phyloP scores from a whole-genome alignment of 148 eudicot genomes.

The Camellia granthamiana region DNA sequence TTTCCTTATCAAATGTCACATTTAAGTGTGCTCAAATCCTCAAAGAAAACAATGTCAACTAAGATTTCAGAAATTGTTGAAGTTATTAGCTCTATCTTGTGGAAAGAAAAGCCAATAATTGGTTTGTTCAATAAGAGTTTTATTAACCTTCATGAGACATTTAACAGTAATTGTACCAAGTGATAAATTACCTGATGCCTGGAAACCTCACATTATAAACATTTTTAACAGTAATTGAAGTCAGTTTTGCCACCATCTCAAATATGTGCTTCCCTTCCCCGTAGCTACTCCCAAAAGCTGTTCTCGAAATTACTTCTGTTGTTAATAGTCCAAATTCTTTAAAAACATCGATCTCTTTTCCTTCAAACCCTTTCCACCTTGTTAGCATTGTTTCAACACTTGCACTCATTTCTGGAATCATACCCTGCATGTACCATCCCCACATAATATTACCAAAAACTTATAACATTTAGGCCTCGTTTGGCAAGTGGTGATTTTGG shows the following conservation, averaged over 20 bases:
- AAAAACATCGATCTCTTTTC: slow-evolving; percentile 38
- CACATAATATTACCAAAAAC: not conserved
- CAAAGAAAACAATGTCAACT: no score
- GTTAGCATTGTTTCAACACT: slow-evolving; percentile 35
- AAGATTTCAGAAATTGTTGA: no score
- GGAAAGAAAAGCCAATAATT: no score
- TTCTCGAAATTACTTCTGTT: slow-evolving; percentile 42
- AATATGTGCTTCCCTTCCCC: slow-evolving; percentile 39
- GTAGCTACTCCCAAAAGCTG: slow-evolving; percentile 48
- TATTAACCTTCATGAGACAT: no score
- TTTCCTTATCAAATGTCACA: no score
- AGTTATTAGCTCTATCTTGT: no score
- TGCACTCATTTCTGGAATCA: slow-evolving; percentile 37
- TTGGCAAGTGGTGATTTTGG: no score
- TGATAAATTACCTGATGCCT: slow-evolving; percentile 19
- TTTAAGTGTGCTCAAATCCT: no score
- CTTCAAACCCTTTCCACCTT: slow-evolving; percentile 33
- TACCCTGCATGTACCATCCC: slow-evolving; percentile 19
- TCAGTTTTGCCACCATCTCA: slow-evolving; percentile 35
- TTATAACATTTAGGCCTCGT: no score
- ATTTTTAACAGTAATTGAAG: slow-evolving; percentile 26
- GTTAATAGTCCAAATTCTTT: slow-evolving; percentile 34
- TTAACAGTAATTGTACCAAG: no score
- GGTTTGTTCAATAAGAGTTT: no score
- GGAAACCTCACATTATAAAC: slow-evolving; percentile 27